These are phyloP conservation scores for Stylosanthes scabra DNA, from an alignment of 331 rosid genomes.

Conservation along the genomic window DNA sequence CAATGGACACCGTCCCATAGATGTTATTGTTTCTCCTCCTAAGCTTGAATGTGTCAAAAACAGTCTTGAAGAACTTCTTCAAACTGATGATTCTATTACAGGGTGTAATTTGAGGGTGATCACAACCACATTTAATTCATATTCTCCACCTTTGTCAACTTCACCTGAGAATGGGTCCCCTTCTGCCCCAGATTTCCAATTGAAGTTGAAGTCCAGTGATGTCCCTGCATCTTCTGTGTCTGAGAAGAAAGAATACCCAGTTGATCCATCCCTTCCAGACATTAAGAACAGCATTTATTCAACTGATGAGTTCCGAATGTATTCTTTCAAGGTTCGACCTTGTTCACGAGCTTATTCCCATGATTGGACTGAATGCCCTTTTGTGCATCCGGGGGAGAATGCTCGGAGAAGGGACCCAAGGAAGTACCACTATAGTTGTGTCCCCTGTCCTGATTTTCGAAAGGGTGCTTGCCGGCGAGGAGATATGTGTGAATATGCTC, in stretches of 20 bases:
- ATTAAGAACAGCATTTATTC: slow-evolving; percentile 94
- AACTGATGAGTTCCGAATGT: slow-evolving; percentile 92
- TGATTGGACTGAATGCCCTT: slow-evolving; percentile 98
- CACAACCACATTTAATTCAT: slow-evolving; percentile 39
- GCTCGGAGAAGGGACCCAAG: slow-evolving; percentile 98
- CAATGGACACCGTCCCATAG: slow-evolving; percentile 68
- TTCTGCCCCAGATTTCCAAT: slow-evolving; percentile 60
- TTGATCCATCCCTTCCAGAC: slow-evolving; percentile 96
- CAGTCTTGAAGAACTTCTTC: slow-evolving; percentile 73
- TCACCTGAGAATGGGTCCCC: slow-evolving; percentile 78
- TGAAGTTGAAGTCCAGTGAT: slow-evolving; percentile 60
- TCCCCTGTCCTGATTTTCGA: slow-evolving; percentile 94
- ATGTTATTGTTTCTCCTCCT: slow-evolving; percentile 70
- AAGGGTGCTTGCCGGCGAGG: slow-evolving; percentile 96
- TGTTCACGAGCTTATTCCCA: slow-evolving; percentile 97
- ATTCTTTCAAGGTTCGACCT: slow-evolving; percentile 92
- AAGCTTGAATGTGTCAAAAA: slow-evolving; percentile 56
- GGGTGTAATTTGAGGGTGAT: slow-evolving; percentile 56
- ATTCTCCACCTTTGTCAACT: slow-evolving; percentile 68
- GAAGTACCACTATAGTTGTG: slow-evolving; percentile 93
- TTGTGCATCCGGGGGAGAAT: slow-evolving; percentile 97
- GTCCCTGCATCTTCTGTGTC: slow-evolving; percentile 54
- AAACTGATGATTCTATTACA: slow-evolving; percentile 50
- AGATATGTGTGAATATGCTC: slow-evolving; percentile 97
- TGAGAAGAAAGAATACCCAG: slow-evolving; percentile 94